A percentile compares a stretch with the other conserved stretches of the same genome.
phyloP scores from a whole-genome alignment of 1,284 basidiomycete species.

The Sphaerobolus stellatus region DNA sequence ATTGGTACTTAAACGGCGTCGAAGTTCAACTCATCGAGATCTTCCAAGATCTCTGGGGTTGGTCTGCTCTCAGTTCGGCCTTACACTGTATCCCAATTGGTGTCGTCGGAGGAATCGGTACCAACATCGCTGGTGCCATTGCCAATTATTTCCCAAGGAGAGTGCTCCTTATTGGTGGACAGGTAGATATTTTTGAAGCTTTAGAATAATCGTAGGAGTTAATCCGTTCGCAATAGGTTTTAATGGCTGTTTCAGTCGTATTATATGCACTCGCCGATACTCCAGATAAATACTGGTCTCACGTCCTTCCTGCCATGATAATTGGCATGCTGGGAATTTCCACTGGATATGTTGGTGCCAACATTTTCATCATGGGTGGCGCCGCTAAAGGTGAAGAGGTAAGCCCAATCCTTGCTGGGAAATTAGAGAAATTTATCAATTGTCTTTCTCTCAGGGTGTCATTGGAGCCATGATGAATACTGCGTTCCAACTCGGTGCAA shows the following conservation, averaged over 20 bases:
- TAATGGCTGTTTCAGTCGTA: conserved; percentile 7
- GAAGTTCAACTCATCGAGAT: conserved; percentile 16
- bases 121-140: conserved; percentile 6
- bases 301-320: conserved; percentile 16
- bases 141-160: conserved; percentile 6
- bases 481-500: conserved; percentile 17
- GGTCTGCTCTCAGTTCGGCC: conserved; percentile 11
- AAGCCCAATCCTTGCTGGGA: not conserved
- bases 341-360: conserved; percentile 13
- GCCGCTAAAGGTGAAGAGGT: conserved; percentile 16
- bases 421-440: not conserved
- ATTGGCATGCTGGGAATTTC: conserved; percentile 10
- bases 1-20: conserved; percentile 11
- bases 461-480: conserved; percentile 17
- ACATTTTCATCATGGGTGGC: conserved; percentile 12
- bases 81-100: conserved; percentile 11
- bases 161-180: conserved; percentile 13
- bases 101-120: conserved; percentile 10
- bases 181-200: not conserved
- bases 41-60: conserved; percentile 14
- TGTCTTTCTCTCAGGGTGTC: too few species aligned
- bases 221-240: not conserved
- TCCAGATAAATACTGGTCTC: conserved; percentile 16
- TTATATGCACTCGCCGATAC: conserved; percentile 14
- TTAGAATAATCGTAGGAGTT: not conserved